Percentiles rank a stretch among this genome's conserved stretches.
These are phyloP conservation scores for Conticribra guillardii DNA, from an alignment of 108 stramenopile species.

Conservation along the genomic window DNA sequence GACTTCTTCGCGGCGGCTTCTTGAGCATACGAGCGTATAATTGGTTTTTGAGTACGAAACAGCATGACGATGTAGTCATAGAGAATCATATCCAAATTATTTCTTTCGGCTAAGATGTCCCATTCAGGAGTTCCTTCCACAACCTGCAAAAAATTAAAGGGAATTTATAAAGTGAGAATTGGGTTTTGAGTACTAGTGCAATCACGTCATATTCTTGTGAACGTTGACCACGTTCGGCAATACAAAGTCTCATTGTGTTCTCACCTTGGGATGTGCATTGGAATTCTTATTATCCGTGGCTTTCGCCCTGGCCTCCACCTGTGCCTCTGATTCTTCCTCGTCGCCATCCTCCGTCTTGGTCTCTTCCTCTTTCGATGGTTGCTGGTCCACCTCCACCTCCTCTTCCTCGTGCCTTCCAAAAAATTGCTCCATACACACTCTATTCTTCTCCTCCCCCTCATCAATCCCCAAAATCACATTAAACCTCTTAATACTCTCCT, in stretches of 20 bases:
- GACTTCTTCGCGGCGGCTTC: no score
- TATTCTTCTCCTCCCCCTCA: slow-evolving; percentile 1
- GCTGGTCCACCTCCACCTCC: neutral
- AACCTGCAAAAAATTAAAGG: slow-evolving; percentile 9
- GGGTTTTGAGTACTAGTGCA: neutral
- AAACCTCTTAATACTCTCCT: slow-evolving; percentile 41
- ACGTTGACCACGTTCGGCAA: neutral
- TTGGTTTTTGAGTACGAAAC: slow-evolving; percentile 23
- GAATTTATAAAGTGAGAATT: neutral
- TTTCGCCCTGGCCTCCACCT: neutral
- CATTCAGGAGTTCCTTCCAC: slow-evolving; percentile 18
- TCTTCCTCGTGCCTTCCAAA: slow-evolving; percentile 13
- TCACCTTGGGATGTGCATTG: slow-evolving; percentile 22
- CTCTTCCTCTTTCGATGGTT: neutral
- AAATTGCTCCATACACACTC: slow-evolving; percentile 19
- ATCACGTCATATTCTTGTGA: neutral
- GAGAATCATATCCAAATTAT: slow-evolving; percentile 41
- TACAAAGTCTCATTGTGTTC: neutral
- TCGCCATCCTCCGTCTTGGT: neutral
- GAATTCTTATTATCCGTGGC: slow-evolving; percentile 9
- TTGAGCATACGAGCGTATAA: slow-evolving; percentile 21
- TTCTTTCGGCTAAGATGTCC: slow-evolving; percentile 34
- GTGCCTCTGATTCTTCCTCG: neutral
- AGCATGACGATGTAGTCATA: slow-evolving; percentile 28
- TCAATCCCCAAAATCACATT: slow-evolving; percentile 26